A percentile compares a stretch with the other conserved stretches of the same genome.
Conservation (phyloP, 345 rosid genomes). For the Syzygium aqueum region DNA sequence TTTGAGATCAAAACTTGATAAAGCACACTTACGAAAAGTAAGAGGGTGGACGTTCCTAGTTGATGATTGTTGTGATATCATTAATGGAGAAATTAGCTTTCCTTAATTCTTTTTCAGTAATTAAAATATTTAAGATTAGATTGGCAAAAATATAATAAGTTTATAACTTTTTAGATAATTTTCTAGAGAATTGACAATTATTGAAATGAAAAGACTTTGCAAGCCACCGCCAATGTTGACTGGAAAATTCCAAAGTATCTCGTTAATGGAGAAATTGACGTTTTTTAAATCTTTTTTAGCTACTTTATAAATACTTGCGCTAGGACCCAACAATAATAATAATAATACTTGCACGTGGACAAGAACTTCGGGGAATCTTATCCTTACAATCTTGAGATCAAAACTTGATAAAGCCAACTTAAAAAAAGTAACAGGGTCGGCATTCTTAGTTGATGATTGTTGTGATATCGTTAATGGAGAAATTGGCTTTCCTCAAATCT, state of each 20-base stretch:
- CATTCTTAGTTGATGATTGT: too few relatives aligned
- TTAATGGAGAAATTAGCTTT: neutral
- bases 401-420: too few relatives aligned
- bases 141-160: too few relatives aligned
- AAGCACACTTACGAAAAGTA: neutral
- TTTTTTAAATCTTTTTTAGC: neutral
- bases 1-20: neutral
- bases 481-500: too few relatives aligned
- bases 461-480: too few relatives aligned
- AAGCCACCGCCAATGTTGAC: slow-evolving; percentile 1
- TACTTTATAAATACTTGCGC: neutral
- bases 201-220: neutral
- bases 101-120: neutral
- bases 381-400: too few relatives aligned
- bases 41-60: neutral
- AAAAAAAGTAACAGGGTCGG: too few relatives aligned
- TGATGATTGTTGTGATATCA: neutral
- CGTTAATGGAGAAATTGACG: neutral
- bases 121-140: too few relatives aligned
- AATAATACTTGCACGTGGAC: neutral
- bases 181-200: neutral
- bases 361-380: too few relatives aligned
- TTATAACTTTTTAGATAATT: too few relatives aligned
- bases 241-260: neutral
- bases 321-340: too few relatives aligned